These are phyloP conservation scores for Pestalotiopsis fici DNA, from an alignment of 2,329 filamentous ascomycete species.

Conservation along the genomic window DNA sequence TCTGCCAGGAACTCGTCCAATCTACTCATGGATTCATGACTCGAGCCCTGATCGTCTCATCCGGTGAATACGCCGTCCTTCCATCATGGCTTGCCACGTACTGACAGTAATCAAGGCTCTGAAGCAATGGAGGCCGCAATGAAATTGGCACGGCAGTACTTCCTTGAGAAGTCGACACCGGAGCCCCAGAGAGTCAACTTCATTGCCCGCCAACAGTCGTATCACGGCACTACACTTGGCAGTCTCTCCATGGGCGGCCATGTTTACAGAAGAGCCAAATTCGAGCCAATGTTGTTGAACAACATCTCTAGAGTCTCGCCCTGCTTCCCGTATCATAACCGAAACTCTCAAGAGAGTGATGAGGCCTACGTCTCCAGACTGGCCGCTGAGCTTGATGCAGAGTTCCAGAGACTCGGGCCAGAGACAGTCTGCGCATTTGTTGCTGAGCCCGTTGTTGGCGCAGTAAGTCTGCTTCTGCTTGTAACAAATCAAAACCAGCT, in stretches of 20 bases:
- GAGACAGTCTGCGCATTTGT: constrained; percentile 71
- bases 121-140: constrained; percentile 65
- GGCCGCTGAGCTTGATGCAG: constrained; percentile 64
- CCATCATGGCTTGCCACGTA: not conserved
- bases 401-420: constrained; percentile 65
- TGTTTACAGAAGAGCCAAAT: constrained; percentile 58
- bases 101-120: constrained; percentile 43
- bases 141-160: constrained; percentile 64
- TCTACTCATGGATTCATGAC: constrained; percentile 33
- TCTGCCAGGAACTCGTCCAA: constrained; percentile 29
- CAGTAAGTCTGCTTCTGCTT: constrained; percentile 49
- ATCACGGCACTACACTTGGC: constrained; percentile 73
- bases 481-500: no score
- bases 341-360: constrained; percentile 51
- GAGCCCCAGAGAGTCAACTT: constrained; percentile 62
- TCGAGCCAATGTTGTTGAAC: constrained; percentile 59
- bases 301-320: constrained; percentile 65
- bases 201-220: constrained; percentile 68
- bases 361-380: constrained; percentile 62
- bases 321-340: constrained; percentile 66
- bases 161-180: constrained; percentile 50
- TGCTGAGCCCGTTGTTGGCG: constrained; percentile 73
- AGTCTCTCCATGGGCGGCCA: constrained; percentile 67
- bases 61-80: constrained; percentile 25
- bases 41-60: constrained; percentile 34